phyloP scores from a whole-genome alignment of 257 asterid genomes.

The Penstemon newberryi region DNA sequence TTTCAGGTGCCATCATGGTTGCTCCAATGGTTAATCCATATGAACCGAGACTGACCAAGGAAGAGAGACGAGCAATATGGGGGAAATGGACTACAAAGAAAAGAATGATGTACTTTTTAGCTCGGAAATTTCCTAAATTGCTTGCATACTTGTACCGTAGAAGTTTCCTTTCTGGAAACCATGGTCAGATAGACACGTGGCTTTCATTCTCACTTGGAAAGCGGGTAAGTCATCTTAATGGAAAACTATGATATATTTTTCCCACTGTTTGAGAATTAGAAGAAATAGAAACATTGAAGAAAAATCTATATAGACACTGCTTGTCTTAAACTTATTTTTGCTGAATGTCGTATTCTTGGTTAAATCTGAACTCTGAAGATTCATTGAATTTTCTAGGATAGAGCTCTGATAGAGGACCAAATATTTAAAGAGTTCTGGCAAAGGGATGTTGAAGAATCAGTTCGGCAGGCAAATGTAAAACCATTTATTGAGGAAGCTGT shows the following conservation, averaged over 20 bases:
- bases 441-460: constrained; percentile 90
- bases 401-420: constrained; percentile 56
- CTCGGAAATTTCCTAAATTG: constrained; percentile 69
- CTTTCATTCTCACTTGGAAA: constrained; percentile 65
- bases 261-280: no score
- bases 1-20: constrained; percentile 85
- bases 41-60: constrained; percentile 74
- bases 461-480: constrained; percentile 61
- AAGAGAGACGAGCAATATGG: constrained; percentile 80
- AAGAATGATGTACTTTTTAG: constrained; percentile 62
- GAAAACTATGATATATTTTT: constrained; percentile 1
- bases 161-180: constrained; percentile 83
- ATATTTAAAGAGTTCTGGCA: constrained; percentile 72
- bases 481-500: constrained; percentile 91
- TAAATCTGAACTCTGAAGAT: constrained; percentile 19
- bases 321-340: no score
- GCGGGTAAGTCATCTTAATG: constrained; percentile 50
- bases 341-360: background rate
- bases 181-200: constrained; percentile 64
- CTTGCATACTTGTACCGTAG: constrained; percentile 67
- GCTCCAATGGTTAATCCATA: constrained; percentile 95
- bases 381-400: constrained; percentile 59
- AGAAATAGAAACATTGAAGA: no score
- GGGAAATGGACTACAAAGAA: constrained; percentile 63
- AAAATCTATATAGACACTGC: no score